A percentile compares a stretch with the other conserved stretches of the same genome.
phyloP scores from a whole-genome alignment of 768 basidiomycete species.

The Paxillus rubicundulus region DNA sequence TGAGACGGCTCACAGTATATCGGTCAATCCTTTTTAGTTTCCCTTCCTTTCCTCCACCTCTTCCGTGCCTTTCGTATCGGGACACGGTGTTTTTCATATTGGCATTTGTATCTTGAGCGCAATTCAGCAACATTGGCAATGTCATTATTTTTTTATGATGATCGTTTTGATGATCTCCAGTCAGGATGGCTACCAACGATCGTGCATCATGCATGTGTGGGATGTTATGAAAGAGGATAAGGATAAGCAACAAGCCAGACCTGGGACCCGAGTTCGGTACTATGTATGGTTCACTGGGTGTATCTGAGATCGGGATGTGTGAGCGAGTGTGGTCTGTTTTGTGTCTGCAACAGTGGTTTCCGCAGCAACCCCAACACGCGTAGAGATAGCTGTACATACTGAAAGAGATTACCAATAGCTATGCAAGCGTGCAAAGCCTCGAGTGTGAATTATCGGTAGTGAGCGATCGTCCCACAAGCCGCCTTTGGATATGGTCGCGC shows the following conservation, averaged over 20 bases:
- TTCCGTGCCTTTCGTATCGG: background rate
- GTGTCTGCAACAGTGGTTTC: background rate
- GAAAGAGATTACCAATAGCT: background rate
- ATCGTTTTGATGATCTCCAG: background rate
- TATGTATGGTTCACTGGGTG: background rate
- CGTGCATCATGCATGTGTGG: background rate
- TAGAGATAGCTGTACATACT: background rate
- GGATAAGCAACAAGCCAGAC: background rate
- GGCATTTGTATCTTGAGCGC: slow-evolving; percentile 8
- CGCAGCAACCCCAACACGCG: background rate
- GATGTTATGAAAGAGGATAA: background rate
- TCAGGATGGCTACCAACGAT: background rate
- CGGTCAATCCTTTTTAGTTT: background rate
- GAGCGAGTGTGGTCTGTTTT: background rate
- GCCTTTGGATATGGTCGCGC: background rate
- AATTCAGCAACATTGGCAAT: slow-evolving; percentile 2
- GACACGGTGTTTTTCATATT: slow-evolving; percentile 1
- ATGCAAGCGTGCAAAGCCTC: background rate
- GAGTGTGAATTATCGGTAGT: background rate
- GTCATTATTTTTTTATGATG: background rate
- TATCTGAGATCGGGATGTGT: background rate
- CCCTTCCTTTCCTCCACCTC: background rate
- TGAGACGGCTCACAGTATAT: slow-evolving; percentile 2
- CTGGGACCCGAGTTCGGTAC: background rate
- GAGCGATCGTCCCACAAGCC: background rate